A percentile compares a stretch with the other conserved stretches of the same genome.
Evolutionary conservation across 1,139 yeast genomes (phyloP).

Genomic region (Blastobotrys apis): DNA sequence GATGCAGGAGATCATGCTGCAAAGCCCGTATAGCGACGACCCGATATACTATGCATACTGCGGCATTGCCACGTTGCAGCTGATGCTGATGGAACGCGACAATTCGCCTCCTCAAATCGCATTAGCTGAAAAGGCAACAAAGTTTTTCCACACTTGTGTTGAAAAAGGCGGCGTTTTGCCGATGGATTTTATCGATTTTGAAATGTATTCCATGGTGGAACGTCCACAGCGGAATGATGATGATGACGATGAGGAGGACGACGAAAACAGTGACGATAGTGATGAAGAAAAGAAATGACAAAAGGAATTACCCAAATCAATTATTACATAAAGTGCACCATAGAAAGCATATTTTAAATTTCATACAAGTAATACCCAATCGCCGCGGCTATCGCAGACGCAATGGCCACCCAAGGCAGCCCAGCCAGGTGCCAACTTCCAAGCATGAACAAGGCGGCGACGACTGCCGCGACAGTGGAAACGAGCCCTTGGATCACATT

Average conservation of each 20-base stretch:
- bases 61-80: conserved; percentile 29
- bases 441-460: conserved; percentile 9
- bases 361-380: too few relatives aligned
- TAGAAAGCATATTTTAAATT: too few relatives aligned
- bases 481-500: conserved; percentile 9
- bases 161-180: conserved; percentile 30
- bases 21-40: conserved; percentile 45
- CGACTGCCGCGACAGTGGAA: conserved; percentile 9
- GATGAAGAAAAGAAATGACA: neutral
- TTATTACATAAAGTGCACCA: too few relatives aligned
- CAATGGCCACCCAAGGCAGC: neutral
- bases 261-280: conserved; percentile 10
- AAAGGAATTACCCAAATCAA: neutral
- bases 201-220: conserved; percentile 11
- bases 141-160: conserved; percentile 35
- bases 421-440: conserved; percentile 6
- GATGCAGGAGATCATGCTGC: conserved; percentile 42
- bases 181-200: conserved; percentile 22
- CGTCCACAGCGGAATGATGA: conserved; percentile 12
- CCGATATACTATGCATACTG: conserved; percentile 38
- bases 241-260: conserved; percentile 13
- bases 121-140: conserved; percentile 22
- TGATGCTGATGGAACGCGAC: conserved; percentile 16
- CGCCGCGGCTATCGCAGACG: too few relatives aligned
- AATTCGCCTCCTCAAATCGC: conserved; percentile 5